These are phyloP conservation scores for Kodamaea sp. DNA, from an alignment of 1,139 yeast genomes.

Conservation along the genomic window DNA sequence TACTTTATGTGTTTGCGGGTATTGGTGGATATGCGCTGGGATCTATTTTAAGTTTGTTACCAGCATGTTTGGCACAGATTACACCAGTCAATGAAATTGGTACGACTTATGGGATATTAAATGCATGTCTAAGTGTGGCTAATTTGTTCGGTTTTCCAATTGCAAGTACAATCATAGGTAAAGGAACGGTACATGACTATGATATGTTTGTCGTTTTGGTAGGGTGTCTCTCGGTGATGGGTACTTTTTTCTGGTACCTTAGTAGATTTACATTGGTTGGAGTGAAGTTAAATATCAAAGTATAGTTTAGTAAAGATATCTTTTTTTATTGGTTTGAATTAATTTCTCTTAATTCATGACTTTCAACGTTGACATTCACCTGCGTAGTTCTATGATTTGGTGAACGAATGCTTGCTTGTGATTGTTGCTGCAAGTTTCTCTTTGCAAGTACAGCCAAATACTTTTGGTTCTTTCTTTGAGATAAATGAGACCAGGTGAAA, in stretches of 20 bases:
- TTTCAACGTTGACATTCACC: conserved; percentile 2
- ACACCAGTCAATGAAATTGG: conserved; percentile 30
- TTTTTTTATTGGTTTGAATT: neutral
- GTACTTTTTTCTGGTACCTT: conserved; percentile 10
- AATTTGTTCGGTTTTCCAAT: conserved; percentile 33
- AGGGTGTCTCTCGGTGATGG: conserved; percentile 27
- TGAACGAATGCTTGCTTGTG: neutral
- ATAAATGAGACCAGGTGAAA: conserved; percentile 33
- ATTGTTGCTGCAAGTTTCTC: conserved; percentile 10
- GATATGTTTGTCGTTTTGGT: conserved; percentile 21
- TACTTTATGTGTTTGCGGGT: conserved; percentile 25
- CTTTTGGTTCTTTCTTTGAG: conserved; percentile 19
- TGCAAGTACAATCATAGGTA: conserved; percentile 37
- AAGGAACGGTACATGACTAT: conserved; percentile 29
- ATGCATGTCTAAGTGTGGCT: conserved; percentile 28
- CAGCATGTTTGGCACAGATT: conserved; percentile 30
- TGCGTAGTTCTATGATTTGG: neutral
- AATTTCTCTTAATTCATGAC: conserved; percentile 1
- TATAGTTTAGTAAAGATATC: conserved; percentile 3
- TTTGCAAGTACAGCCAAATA: conserved; percentile 25
- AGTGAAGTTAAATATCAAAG: conserved; percentile 7
- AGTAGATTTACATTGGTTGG: conserved; percentile 12
- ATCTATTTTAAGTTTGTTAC: conserved; percentile 27
- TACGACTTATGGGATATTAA: conserved; percentile 29
- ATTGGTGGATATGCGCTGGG: conserved; percentile 32